phyloP scores from a whole-genome alignment of 441 rosid species.

The Mallotus japonicus region DNA sequence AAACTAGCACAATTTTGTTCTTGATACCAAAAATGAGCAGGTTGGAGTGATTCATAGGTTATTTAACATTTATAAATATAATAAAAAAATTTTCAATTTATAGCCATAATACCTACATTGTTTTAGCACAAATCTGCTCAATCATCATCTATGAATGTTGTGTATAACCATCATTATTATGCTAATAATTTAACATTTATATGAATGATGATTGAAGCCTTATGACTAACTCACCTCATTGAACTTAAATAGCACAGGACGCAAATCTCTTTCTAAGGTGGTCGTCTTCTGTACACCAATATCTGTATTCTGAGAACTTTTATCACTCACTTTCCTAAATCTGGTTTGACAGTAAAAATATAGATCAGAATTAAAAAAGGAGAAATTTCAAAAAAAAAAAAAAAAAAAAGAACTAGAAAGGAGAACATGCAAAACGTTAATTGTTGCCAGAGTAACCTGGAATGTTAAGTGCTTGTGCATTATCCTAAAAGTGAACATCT shows the following conservation, averaged over 20 bases:
- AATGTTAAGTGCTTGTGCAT: background rate
- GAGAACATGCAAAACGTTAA: background rate
- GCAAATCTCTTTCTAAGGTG: conserved; percentile 59
- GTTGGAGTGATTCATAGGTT: background rate
- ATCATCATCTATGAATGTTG: background rate
- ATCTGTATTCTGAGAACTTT: conserved; percentile 47
- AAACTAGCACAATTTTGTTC: background rate
- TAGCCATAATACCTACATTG: background rate
- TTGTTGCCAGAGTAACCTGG: background rate
- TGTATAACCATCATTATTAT: background rate
- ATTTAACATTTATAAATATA: too few species aligned
- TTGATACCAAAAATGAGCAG: background rate
- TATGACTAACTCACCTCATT: conserved; percentile 61
- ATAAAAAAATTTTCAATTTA: too few species aligned
- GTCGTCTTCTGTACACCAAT: conserved; percentile 38
- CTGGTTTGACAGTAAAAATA: conserved; percentile 38
- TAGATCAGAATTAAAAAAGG: too few species aligned
- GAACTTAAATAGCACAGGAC: conserved; percentile 80
- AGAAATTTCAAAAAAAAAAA: too few species aligned
- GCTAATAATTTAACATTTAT: background rate
- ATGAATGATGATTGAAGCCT: conserved; percentile 1
- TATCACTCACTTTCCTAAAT: conserved; percentile 57
- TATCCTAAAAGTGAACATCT: background rate
- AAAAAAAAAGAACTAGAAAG: conserved; percentile 14
- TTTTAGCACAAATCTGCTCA: background rate